Evolutionary conservation across 768 basidiomycete species (phyloP).

Genomic region (Mycena latifolia): DNA sequence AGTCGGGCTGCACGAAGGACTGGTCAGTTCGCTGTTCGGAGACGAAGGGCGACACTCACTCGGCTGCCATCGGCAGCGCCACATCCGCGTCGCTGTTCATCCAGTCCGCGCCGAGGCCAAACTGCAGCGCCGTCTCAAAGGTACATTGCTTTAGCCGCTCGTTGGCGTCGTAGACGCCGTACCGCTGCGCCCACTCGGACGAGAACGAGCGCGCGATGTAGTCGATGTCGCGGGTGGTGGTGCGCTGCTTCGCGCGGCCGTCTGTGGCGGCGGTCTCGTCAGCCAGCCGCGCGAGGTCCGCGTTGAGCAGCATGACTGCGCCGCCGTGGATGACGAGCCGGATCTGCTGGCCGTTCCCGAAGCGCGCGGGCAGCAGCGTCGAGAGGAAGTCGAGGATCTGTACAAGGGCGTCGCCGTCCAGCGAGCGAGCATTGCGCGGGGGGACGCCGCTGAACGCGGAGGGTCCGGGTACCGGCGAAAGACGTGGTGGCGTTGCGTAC

Average conservation of each 20-base stretch:
- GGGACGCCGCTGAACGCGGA: conserved; percentile 35
- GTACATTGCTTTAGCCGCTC: conserved; percentile 70
- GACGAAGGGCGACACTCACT: conserved; percentile 56
- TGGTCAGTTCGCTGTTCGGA: conserved; percentile 7
- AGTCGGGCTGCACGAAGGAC: conserved; percentile 36
- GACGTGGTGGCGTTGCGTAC: background rate
- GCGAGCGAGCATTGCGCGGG: conserved; percentile 52
- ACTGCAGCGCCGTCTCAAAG: conserved; percentile 60
- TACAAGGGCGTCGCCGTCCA: conserved; percentile 57
- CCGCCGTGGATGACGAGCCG: conserved; percentile 80
- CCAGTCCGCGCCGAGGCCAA: conserved; percentile 74
- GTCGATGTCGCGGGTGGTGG: conserved; percentile 76
- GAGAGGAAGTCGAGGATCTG: conserved; percentile 66
- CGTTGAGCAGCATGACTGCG: conserved; percentile 79
- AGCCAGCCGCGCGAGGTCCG: conserved; percentile 39
- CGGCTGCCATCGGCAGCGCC: conserved; percentile 73
- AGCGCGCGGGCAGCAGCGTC: conserved; percentile 55
- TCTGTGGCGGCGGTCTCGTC: conserved; percentile 32
- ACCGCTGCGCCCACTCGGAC: conserved; percentile 58
- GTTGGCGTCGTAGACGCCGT: conserved; percentile 65
- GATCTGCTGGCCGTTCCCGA: conserved; percentile 58
- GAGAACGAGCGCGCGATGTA: conserved; percentile 74
- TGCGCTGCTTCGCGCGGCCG: conserved; percentile 53
- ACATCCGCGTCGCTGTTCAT: conserved; percentile 84
- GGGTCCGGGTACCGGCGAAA: conserved; percentile 9